Evolutionary conservation across 23 red algal species (phyloP).

Genomic region (Gracilaria gracilis): DNA sequence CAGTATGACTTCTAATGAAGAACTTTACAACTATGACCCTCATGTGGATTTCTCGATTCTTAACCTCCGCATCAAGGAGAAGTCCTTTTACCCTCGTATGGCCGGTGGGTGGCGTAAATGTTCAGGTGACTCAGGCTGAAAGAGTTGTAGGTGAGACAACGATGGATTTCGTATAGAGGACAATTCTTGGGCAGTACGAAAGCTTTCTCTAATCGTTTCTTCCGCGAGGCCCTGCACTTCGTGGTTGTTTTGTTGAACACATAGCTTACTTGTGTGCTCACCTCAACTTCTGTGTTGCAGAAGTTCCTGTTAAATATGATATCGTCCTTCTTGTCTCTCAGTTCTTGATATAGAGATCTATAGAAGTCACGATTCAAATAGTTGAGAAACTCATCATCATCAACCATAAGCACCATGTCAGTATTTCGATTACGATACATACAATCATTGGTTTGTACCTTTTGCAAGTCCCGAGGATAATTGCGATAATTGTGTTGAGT

Average conservation of each 20-base stretch:
- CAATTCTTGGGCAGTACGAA: slow-evolving; percentile 39
- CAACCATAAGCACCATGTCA: slow-evolving; percentile 16
- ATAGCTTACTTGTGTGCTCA: not conserved
- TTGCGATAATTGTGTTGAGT: slow-evolving; percentile 17
- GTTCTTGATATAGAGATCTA: not conserved
- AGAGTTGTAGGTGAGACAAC: slow-evolving; percentile 29
- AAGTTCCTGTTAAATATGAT: slow-evolving; percentile 33
- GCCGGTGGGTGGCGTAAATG: slow-evolving; percentile 14
- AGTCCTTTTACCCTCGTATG: too few species aligned
- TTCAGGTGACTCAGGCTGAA: not conserved
- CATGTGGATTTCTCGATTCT: too few species aligned
- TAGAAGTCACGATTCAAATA: not conserved
- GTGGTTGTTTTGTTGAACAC: not conserved
- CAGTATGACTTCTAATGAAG: too few species aligned
- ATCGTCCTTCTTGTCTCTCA: slow-evolving; percentile 6
- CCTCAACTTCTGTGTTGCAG: slow-evolving; percentile 13
- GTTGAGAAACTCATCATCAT: not conserved
- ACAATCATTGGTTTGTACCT: slow-evolving; percentile 18
- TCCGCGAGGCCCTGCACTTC: not conserved
- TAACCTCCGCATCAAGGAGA: too few species aligned
- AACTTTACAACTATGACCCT: too few species aligned
- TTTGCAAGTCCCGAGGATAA: slow-evolving; percentile 10
- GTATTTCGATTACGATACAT: slow-evolving; percentile 21
- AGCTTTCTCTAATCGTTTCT: slow-evolving; percentile 23
- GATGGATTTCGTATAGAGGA: slow-evolving; percentile 40